Evolutionary conservation across 2,329 filamentous ascomycete species (phyloP).

Genomic region (Botrytis porri): DNA sequence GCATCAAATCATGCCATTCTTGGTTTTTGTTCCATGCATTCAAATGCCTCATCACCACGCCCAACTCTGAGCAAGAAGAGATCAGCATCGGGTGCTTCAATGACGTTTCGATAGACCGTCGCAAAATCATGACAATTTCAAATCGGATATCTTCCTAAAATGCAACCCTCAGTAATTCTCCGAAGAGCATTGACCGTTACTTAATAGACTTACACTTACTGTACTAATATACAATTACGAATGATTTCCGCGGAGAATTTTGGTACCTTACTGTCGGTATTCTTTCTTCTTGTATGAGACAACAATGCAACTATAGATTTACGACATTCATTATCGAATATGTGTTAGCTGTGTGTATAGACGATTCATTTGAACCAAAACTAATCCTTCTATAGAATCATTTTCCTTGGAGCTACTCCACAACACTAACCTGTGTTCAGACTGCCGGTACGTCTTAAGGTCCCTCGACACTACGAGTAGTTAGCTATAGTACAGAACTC

Average conservation of each 20-base stretch:
- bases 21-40: not conserved
- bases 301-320: not conserved
- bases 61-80: not conserved
- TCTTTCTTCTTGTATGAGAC: not conserved
- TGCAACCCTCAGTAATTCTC: not conserved
- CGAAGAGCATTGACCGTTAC: not conserved
- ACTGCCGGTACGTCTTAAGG: not conserved
- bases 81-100: not conserved
- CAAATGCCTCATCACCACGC: not conserved
- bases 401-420: not conserved
- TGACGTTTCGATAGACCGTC: not conserved
- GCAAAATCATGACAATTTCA: not conserved
- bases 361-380: not conserved
- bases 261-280: not conserved
- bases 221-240: not conserved
- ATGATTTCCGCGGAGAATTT: not conserved
- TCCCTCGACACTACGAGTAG: not conserved
- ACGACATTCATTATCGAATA: not conserved
- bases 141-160: not conserved
- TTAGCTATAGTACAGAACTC: not conserved
- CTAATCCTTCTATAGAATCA: not conserved
- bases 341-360: not conserved
- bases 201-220: not conserved
- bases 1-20: not conserved
- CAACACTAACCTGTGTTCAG: not conserved